phyloP scores from a whole-genome alignment of 148 eudicot genomes.

The Chenopodium album region DNA sequence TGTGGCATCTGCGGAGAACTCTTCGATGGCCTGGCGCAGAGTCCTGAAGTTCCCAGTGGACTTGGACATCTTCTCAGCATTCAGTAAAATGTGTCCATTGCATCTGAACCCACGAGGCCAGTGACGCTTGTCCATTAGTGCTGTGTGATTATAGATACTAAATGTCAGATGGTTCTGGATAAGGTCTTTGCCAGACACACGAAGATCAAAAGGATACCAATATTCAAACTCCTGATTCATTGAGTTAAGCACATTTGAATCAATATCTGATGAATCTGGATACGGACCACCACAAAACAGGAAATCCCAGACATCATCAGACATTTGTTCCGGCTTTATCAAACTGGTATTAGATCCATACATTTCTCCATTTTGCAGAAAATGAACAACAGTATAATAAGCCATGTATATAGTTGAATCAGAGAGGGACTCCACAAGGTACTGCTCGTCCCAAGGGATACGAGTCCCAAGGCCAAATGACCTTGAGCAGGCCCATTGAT shows the following conservation, averaged over 20 bases:
- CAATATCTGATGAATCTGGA: conserved; percentile 57
- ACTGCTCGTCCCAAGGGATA: conserved; percentile 96
- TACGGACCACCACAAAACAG: conserved; percentile 61
- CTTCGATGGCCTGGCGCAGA: conserved; percentile 66
- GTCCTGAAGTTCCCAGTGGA: conserved; percentile 92
- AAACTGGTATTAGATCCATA: conserved; percentile 51
- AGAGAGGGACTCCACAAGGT: conserved; percentile 86
- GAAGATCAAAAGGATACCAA: conserved; percentile 96
- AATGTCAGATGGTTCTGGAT: conserved; percentile 94
- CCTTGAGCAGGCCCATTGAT: conserved; percentile 95
- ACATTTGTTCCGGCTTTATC: conserved; percentile 71
- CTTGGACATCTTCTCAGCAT: conserved; percentile 95
- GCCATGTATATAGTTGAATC: conserved; percentile 98
- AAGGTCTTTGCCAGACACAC: conserved; percentile 91
- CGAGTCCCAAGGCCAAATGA: conserved; percentile 92
- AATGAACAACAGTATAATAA: conserved; percentile 82
- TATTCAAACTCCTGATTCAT: conserved; percentile 93
- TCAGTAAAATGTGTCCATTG: conserved; percentile 86
- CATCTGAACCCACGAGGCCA: conserved; percentile 95
- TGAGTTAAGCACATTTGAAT: conserved; percentile 44
- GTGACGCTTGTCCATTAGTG: conserved; percentile 63
- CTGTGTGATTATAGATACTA: conserved; percentile 82
- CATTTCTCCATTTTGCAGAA: conserved; percentile 76
- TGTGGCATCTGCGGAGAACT: conserved; percentile 87
- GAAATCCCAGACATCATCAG: conserved; percentile 90